These are phyloP conservation scores for Mycena olivaceomarginata DNA, from an alignment of 768 basidiomycete genomes.

Conservation along the genomic window DNA sequence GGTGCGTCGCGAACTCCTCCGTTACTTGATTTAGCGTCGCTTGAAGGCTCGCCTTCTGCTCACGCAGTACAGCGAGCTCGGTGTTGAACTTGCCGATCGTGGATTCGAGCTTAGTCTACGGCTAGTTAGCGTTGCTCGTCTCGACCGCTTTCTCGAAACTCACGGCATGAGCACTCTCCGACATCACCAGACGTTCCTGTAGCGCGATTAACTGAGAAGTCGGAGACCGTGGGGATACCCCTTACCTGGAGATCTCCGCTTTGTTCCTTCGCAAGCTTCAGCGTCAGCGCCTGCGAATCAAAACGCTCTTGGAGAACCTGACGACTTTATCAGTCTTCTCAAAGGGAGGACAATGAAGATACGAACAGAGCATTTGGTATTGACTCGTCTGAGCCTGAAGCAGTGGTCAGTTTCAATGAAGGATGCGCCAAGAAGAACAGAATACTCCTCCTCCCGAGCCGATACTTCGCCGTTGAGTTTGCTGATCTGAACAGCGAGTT, in stretches of 20 bases:
- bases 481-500: conserved; percentile 15
- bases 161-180: conserved; percentile 61
- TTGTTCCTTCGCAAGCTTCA: conserved; percentile 73
- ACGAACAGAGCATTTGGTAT: conserved; percentile 28
- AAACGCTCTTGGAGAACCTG: conserved; percentile 76
- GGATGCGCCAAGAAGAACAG: neutral
- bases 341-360: neutral
- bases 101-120: conserved; percentile 52
- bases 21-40: conserved; percentile 48
- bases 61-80: conserved; percentile 63
- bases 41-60: conserved; percentile 59
- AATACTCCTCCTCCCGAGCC: conserved; percentile 40
- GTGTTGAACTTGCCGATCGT: conserved; percentile 56
- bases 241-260: conserved; percentile 68
- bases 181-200: conserved; percentile 47
- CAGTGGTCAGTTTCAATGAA: neutral
- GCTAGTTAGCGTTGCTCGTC: conserved; percentile 4
- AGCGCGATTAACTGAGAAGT: neutral
- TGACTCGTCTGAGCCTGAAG: conserved; percentile 31
- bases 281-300: conserved; percentile 73
- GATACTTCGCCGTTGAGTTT: conserved; percentile 23
- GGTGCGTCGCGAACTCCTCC: conserved; percentile 51
- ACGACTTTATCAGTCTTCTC: neutral
- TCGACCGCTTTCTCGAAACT: conserved; percentile 27
- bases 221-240: neutral